A percentile compares a stretch with the other conserved stretches of the same genome.
Evolutionary conservation across 768 basidiomycete genomes (phyloP).

Genomic region (Piloderma croceum): DNA sequence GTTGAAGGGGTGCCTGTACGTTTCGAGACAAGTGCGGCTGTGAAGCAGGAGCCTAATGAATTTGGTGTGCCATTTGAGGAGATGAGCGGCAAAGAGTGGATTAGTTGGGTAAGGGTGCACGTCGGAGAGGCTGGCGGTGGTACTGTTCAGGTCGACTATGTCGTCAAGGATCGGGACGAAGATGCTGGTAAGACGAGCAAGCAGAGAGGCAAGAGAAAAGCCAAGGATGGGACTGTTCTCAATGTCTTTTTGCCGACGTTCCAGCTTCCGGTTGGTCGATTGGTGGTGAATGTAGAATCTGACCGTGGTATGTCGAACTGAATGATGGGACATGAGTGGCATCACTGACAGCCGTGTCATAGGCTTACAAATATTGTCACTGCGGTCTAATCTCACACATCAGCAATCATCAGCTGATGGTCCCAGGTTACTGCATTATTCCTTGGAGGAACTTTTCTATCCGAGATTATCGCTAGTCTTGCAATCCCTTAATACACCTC

Average conservation of each 20-base stretch:
- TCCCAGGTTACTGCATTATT: constrained; percentile 49
- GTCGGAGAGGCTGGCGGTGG: constrained; percentile 48
- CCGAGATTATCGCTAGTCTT: constrained; percentile 44
- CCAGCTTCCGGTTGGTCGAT: constrained; percentile 55
- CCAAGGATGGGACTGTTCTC: constrained; percentile 26
- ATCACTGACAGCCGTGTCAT: constrained; percentile 6
- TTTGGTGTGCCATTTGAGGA: constrained; percentile 45
- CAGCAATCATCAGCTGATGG: constrained; percentile 37
- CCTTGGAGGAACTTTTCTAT: constrained; percentile 51
- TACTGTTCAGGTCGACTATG: constrained; percentile 57
- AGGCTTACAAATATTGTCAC: constrained; percentile 39
- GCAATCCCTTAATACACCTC: constrained; percentile 6
- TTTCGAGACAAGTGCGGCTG: constrained; percentile 45
- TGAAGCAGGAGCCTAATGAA: constrained; percentile 31
- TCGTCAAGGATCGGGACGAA: constrained; percentile 38
- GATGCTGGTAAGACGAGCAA: constrained; percentile 6
- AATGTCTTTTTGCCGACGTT: constrained; percentile 68
- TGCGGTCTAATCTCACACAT: constrained; percentile 54
- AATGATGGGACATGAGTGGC: constrained; percentile 4
- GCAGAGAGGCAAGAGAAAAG: constrained; percentile 28
- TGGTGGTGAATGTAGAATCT: constrained; percentile 56
- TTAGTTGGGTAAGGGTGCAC: constrained; percentile 59
- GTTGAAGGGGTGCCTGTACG: constrained; percentile 61
- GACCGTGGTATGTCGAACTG: constrained; percentile 1
- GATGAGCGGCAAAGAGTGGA: constrained; percentile 53